These are phyloP conservation scores for Cryphonectria naterciae DNA, from an alignment of 2,329 filamentous ascomycete genomes.

Conservation along the genomic window DNA sequence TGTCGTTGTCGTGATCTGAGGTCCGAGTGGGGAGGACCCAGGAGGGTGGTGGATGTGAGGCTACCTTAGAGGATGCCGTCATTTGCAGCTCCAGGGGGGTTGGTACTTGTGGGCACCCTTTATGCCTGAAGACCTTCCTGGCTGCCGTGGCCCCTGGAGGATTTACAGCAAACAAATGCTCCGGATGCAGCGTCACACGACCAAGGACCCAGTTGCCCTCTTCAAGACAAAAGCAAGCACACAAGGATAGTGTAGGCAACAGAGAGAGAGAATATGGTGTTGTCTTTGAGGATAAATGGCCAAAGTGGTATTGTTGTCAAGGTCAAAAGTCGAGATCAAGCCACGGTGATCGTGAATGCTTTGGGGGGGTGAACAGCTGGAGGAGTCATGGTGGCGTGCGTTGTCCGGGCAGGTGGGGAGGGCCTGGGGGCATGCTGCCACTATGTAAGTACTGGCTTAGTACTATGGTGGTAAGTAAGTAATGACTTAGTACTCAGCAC, in stretches of 20 bases:
- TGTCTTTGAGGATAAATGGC: neutral
- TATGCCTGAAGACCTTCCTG: constrained; percentile 8
- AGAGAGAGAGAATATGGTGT: neutral
- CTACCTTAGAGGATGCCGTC: constrained; percentile 11
- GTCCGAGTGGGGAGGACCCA: neutral
- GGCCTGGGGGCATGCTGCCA: neutral
- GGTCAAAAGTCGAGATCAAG: neutral
- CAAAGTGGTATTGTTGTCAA: neutral
- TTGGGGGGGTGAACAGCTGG: neutral
- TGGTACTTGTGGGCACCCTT: neutral
- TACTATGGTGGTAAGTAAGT: neutral
- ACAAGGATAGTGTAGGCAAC: neutral
- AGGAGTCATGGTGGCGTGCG: neutral
- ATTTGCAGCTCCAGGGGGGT: constrained; percentile 14
- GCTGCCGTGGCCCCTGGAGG: neutral
- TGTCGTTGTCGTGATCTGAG: neutral
- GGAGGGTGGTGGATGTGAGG: constrained; percentile 5
- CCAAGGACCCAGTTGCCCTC: neutral
- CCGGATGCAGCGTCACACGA: neutral
- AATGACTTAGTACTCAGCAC: neutral
- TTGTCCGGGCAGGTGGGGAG: neutral
- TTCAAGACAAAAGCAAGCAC: neutral
- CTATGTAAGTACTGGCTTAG: neutral
- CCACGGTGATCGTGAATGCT: neutral
- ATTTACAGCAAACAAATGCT: neutral